Evolutionary conservation across 202 grass and related monocot genomes (phyloP), one percentile per base, ranked within the genome.

Genomic region (Schoenoplectus triqueter): DNA sequence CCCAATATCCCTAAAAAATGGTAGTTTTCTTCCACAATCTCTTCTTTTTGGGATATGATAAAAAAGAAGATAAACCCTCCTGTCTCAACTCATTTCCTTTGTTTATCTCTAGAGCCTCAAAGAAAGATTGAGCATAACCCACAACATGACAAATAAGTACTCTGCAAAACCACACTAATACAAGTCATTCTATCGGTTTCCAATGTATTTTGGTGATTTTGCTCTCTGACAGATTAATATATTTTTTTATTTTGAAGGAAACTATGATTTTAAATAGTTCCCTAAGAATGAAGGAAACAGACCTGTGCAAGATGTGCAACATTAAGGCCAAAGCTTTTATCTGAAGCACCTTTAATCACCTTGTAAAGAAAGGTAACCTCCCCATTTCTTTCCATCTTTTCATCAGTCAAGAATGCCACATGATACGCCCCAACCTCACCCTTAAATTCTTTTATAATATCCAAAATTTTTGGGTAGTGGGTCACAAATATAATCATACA

Each of bases 301-400:
- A 98, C 95, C 95, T 98, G 95, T 74, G 95, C 91, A 89, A 98
- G 91, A 18, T 86, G 49, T 3, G 95, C 95, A 62, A 98, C 95
- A 88, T 98, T 98, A 86, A 98, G 88, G 83, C 92, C 95, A 61
- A 98, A 98, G 87, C 95, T 95, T 89, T 88, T 93, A 86, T 98
- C 92, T 66, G 92, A 95, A 88, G 92, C 92, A 83, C 95, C 95
- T 86, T 60, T 60, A 85, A 92, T 92, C 84, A 98, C 89, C 80
- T 98, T 98, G 79, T 95, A 98, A 72, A 98, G 90, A 86, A 98
- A 98, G 87, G 92, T 98, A 85, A 98, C 88, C 78, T 98, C 92
- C 85, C 86, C 86, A 80, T 90, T 85, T 46, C 81, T 61, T 46
- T 86, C 68, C 69, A 83, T 60, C 15, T 60, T 69, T 80, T 90